Percentiles rank a stretch among this genome's conserved stretches.
These are phyloP conservation scores for Cutaneotrichosporon cutaneum DNA, from an alignment of 1,284 basidiomycete genomes.

Conservation along the genomic window DNA sequence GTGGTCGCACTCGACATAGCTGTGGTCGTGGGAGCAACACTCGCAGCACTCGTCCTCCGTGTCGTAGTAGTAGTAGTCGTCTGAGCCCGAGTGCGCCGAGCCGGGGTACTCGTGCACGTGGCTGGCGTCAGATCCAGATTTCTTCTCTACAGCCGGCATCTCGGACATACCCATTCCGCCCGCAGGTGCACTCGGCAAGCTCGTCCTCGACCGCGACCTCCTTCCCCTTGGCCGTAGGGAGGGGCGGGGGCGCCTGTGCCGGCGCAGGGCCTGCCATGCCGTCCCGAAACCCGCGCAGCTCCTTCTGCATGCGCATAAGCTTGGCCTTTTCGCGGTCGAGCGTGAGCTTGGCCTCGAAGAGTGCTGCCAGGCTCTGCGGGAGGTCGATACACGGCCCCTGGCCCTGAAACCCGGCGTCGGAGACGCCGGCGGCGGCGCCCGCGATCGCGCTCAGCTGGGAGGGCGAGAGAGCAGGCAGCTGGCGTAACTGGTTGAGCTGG, in stretches of 20 bases:
- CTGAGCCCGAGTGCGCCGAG: conserved; percentile 32
- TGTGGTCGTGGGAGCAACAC: conserved; percentile 33
- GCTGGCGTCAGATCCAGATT: conserved; percentile 12
- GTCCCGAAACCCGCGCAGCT: conserved; percentile 49
- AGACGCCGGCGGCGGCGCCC: conserved; percentile 44
- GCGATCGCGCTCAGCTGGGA: conserved; percentile 44
- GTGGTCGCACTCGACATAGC: conserved; percentile 27
- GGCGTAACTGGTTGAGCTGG: conserved; percentile 38
- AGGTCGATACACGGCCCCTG: conserved; percentile 41
- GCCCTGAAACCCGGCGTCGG: conserved; percentile 30
- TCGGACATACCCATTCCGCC: conserved; percentile 33
- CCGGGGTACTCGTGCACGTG: conserved; percentile 29
- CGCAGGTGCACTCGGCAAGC: conserved; percentile 45
- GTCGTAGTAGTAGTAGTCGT: conserved; percentile 39
- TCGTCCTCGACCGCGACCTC: conserved; percentile 34
- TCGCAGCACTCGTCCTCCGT: conserved; percentile 36
- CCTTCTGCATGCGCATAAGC: conserved; percentile 50
- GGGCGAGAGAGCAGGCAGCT: conserved; percentile 43
- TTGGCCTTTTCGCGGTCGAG: conserved; percentile 52
- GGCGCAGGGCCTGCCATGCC: conserved; percentile 28
- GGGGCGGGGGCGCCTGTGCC: not conserved
- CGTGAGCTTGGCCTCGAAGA: conserved; percentile 52
- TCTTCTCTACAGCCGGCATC: no score
- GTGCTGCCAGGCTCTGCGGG: conserved; percentile 46
- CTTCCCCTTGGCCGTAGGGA: conserved; percentile 28